phyloP scores from a whole-genome alignment of 176 grass and related monocot species.

The Avena insularis region DNA sequence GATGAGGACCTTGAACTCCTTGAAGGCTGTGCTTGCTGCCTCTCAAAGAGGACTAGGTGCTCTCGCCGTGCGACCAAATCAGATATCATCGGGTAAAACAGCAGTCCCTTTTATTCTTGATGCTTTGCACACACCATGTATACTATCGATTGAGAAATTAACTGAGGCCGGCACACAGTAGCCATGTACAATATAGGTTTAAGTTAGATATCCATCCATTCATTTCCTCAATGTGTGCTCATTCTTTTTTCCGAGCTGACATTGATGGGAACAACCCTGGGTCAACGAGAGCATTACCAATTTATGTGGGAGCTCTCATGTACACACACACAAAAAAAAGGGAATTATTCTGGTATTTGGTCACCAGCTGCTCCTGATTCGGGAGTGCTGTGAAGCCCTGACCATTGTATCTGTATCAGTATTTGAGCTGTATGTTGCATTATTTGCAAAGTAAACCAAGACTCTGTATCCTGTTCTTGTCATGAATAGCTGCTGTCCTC shows the following conservation, averaged over 20 bases:
- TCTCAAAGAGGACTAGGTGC: conserved; percentile 71
- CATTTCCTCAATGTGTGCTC: conserved; percentile 58
- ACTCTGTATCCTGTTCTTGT: not conserved
- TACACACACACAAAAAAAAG: conserved; percentile 40
- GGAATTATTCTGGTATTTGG: conserved; percentile 37
- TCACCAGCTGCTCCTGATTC: conserved; percentile 29
- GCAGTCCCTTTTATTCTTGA: conserved; percentile 7
- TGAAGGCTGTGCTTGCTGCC: conserved; percentile 83
- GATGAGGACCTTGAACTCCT: conserved; percentile 96
- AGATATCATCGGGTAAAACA: conserved; percentile 44
- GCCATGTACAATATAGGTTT: conserved; percentile 57
- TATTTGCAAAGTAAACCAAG: conserved; percentile 5
- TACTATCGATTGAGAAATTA: conserved; percentile 44
- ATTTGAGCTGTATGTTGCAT: conserved; percentile 36
- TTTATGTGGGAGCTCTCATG: conserved; percentile 46
- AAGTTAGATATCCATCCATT: conserved; percentile 56
- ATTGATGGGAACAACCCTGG: conserved; percentile 51
- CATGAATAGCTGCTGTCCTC: conserved; percentile 1
- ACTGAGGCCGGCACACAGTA: conserved; percentile 33
- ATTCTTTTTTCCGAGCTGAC: conserved; percentile 64
- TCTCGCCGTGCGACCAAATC: conserved; percentile 64
- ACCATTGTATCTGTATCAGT: conserved; percentile 45
- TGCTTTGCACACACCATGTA: conserved; percentile 22
- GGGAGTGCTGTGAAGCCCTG: conserved; percentile 36
- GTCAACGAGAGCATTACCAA: conserved; percentile 36